Percentiles rank a stretch among this genome's conserved stretches.
Conservation (phyloP, 495 filamentous ascomycete species). For the Evernia prunastri region DNA sequence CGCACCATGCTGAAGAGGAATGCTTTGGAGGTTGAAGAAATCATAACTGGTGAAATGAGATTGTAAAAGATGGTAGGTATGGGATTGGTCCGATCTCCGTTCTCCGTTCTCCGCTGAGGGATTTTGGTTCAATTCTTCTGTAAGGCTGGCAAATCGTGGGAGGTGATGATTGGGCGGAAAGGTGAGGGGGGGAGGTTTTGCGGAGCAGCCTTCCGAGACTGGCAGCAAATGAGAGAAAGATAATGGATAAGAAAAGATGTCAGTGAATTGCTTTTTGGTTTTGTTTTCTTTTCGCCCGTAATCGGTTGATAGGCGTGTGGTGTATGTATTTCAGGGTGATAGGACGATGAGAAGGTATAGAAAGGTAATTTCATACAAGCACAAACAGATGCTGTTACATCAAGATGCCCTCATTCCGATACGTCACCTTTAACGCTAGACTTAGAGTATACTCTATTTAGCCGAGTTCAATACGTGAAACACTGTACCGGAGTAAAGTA, state of each 20-base stretch:
- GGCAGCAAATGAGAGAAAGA: not conserved
- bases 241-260: no score
- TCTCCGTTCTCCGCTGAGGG: not conserved
- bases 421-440: not conserved
- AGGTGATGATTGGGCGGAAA: not conserved
- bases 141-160: not conserved
- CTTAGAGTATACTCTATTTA: not conserved
- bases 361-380: no score
- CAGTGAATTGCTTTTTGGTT: no score
- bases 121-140: not conserved
- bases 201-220: not conserved
- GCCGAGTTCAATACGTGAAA: no score
- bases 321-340: no score
- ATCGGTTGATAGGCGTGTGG: not conserved
- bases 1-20: conserved; percentile 9
- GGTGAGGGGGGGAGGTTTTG: not conserved
- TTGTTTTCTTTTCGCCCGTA: not conserved
- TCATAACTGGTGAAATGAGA: not conserved
- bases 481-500: no score
- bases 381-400: no score
- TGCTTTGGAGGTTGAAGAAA: not conserved
- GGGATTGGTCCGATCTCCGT: not conserved
- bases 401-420: not conserved
- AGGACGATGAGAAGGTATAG: no score
- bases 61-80: not conserved